phyloP scores from a whole-genome alignment of 2,329 filamentous ascomycete genomes.

The Nemania serpens region DNA sequence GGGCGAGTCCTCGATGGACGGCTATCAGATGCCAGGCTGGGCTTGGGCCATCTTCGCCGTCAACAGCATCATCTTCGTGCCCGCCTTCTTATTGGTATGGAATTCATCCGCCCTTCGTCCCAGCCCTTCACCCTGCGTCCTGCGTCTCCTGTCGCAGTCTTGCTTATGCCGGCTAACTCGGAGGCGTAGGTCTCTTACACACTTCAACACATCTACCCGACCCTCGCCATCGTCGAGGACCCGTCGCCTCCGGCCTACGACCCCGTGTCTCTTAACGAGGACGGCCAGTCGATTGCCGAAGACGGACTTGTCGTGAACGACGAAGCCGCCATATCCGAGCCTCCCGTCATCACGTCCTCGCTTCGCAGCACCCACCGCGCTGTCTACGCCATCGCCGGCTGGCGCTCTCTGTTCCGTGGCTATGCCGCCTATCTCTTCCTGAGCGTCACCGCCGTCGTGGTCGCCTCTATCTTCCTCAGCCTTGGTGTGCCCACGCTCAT shows the following conservation, averaged over 20 bases:
- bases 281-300: conserved; percentile 42
- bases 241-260: conserved; percentile 61
- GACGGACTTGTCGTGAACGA: conserved; percentile 39
- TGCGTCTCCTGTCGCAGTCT: not conserved
- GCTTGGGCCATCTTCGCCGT: conserved; percentile 46
- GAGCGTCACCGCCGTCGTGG: conserved; percentile 39
- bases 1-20: conserved; percentile 39
- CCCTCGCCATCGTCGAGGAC: conserved; percentile 63
- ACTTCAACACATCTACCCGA: conserved; percentile 54
- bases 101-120: not conserved
- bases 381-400: conserved; percentile 67
- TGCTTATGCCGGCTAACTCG: conserved; percentile 22
- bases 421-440: conserved; percentile 55
- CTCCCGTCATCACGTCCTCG: conserved; percentile 54
- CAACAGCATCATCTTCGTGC: conserved; percentile 52
- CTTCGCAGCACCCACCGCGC: conserved; percentile 56
- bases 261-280: conserved; percentile 51
- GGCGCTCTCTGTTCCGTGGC: conserved; percentile 71
- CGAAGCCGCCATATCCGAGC: conserved; percentile 43
- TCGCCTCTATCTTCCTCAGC: conserved; percentile 51
- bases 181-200: conserved; percentile 54
- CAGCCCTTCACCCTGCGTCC: no score
- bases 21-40: conserved; percentile 48
- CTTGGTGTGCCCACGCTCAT: conserved; percentile 51
- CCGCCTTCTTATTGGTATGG: conserved; percentile 50